Conservation (phyloP, 2,329 filamentous ascomycete species). For the Fusarium sp. region DNA sequence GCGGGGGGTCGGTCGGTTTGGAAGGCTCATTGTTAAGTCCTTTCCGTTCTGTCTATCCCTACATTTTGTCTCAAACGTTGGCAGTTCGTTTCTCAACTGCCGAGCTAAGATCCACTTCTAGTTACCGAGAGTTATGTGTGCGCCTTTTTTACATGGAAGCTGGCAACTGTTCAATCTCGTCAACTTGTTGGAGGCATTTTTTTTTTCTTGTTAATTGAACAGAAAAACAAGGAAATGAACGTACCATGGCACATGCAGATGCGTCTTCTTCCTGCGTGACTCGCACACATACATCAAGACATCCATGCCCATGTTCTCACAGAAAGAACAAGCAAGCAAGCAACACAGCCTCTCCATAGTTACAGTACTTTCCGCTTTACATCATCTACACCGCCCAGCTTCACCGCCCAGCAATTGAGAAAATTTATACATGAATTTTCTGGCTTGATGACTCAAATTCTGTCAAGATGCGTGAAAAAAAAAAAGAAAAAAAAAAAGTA, state of each 20-base stretch:
- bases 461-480: neutral
- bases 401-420: slow-evolving; percentile 1
- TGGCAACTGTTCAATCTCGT: slow-evolving; percentile 7
- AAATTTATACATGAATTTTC: neutral
- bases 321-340: neutral
- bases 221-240: neutral
- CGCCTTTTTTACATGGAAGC: neutral
- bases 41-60: neutral
- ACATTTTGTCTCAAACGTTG: neutral
- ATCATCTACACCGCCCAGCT: slow-evolving; percentile 8
- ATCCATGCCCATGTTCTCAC: neutral
- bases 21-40: neutral
- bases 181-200: neutral
- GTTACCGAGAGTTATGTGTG: slow-evolving; percentile 6
- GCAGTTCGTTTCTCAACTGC: slow-evolving; percentile 21
- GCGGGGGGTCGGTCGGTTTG: no score
- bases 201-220: neutral
- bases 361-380: neutral
- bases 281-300: slow-evolving; percentile 21
- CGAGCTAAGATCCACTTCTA: slow-evolving; percentile 24
- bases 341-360: neutral
- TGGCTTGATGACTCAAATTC: neutral
- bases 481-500: no score
- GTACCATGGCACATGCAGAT: neutral
- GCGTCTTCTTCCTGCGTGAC: slow-evolving; percentile 13